These are phyloP conservation scores for Acanthamoeba triangularis DNA, from an alignment of 208 protist species.

Conservation along the genomic window DNA sequence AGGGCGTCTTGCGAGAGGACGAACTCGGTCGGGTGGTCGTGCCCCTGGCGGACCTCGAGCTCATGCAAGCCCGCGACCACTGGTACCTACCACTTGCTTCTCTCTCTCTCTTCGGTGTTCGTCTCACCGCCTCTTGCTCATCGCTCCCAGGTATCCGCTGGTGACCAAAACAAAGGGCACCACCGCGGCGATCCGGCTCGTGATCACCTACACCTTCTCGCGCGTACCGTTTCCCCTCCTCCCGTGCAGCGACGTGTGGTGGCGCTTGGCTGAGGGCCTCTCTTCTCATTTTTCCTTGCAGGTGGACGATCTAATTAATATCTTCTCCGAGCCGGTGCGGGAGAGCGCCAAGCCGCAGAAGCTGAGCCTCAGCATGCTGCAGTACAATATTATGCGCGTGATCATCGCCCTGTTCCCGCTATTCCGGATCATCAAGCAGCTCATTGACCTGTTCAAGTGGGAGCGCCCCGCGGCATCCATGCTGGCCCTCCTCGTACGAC, in stretches of 20 bases:
- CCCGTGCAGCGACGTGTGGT: too few relatives aligned
- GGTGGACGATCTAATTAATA: conserved; percentile 73
- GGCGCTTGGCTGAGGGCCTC: not conserved
- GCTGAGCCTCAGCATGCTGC: conserved; percentile 64
- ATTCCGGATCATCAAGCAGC: conserved; percentile 72
- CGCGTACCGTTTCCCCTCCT: not conserved
- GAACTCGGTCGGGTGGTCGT: conserved; percentile 25
- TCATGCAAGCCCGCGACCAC: conserved; percentile 12
- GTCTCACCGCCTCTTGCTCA: not conserved
- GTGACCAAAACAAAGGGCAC: conserved; percentile 11
- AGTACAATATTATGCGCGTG: conserved; percentile 77
- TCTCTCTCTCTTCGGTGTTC: not conserved
- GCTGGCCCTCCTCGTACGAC: conserved; percentile 34
- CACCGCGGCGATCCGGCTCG: not conserved
- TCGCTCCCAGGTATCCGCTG: not conserved
- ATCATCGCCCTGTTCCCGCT: conserved; percentile 63
- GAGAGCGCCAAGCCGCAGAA: not conserved
- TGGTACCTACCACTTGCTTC: conserved; percentile 8
- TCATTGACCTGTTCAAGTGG: conserved; percentile 69
- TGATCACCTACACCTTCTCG: conserved; percentile 58
- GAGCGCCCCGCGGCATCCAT: conserved; percentile 16
- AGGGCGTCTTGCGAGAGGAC: conserved; percentile 50
- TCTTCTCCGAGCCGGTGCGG: conserved; percentile 46
- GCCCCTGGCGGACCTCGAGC: conserved; percentile 24
- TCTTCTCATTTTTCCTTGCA: not conserved